phyloP scores from a whole-genome alignment of 352 stramenopile genomes.

The Globisporangium recalcitrans region DNA sequence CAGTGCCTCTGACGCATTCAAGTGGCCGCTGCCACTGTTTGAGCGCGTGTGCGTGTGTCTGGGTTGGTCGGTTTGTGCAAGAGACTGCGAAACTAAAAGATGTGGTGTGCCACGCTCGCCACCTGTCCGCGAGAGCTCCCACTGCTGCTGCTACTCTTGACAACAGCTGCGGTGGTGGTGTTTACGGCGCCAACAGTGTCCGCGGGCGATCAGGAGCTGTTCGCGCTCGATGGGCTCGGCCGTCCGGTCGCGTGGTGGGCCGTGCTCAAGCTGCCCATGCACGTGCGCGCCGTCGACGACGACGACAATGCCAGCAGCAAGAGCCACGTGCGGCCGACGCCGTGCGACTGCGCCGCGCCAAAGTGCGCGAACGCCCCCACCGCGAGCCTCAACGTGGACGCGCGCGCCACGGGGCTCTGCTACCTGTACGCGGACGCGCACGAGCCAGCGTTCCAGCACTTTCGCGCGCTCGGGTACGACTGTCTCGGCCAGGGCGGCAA shows the following conservation, averaged over 20 bases:
- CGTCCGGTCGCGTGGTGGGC: slow-evolving; percentile 65
- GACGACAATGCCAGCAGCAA: slow-evolving; percentile 2
- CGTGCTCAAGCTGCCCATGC: slow-evolving; percentile 66
- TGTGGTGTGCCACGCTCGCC: neutral
- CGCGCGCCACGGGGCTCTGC: slow-evolving; percentile 56
- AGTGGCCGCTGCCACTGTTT: neutral
- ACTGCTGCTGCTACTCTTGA: slow-evolving; percentile 18
- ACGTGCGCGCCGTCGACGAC: slow-evolving; percentile 21
- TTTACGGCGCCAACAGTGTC: slow-evolving; percentile 2
- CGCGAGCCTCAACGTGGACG: slow-evolving; percentile 20
- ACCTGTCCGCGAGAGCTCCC: neutral
- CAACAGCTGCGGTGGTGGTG: neutral
- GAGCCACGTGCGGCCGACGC: slow-evolving; percentile 27
- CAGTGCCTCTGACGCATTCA: neutral
- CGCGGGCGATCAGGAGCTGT: slow-evolving; percentile 16
- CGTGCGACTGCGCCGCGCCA: slow-evolving; percentile 60
- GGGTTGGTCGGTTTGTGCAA: neutral
- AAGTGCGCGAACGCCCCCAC: slow-evolving; percentile 51
- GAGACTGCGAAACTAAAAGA: neutral
- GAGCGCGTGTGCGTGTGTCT: neutral
- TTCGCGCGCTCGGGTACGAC: slow-evolving; percentile 63
- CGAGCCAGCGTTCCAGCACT: slow-evolving; percentile 47
- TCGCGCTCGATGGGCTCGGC: slow-evolving; percentile 56
- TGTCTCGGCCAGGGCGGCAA: slow-evolving; percentile 72
- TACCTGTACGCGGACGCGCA: slow-evolving; percentile 74